Percentiles rank a stretch among this genome's conserved stretches.
Conservation (phyloP, 2,329 filamentous ascomycete species). For the Aspergillus persii region DNA sequence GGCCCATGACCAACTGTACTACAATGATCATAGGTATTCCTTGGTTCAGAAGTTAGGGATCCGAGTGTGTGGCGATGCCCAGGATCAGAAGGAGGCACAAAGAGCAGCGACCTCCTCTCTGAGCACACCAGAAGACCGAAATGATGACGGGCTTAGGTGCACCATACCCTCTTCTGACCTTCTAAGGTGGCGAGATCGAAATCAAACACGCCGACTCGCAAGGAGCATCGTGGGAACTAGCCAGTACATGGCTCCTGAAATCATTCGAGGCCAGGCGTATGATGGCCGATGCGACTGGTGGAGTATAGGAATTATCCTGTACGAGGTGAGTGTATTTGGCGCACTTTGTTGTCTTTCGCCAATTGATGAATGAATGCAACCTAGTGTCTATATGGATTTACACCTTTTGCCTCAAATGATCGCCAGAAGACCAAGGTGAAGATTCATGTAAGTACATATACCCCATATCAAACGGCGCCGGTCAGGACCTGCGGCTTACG, state of each 20-base stretch:
- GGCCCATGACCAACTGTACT: constrained; percentile 86
- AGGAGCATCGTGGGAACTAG: constrained; percentile 90
- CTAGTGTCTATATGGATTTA: constrained; percentile 84
- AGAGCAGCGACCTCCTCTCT: constrained; percentile 22
- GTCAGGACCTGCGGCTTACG: constrained; percentile 2
- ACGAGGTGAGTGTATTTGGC: constrained; percentile 57
- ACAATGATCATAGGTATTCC: constrained; percentile 75
- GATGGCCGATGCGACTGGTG: constrained; percentile 96
- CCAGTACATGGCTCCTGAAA: constrained; percentile 97
- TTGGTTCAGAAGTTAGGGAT: constrained; percentile 76
- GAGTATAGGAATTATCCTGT: constrained; percentile 93
- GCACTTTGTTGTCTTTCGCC: not conserved
- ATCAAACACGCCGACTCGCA: constrained; percentile 69
- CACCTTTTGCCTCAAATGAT: constrained; percentile 81
- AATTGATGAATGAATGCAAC: constrained; percentile 3
- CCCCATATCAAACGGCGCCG: not conserved
- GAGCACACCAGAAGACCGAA: constrained; percentile 22
- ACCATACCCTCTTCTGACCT: constrained; percentile 49
- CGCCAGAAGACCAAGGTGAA: constrained; percentile 81
- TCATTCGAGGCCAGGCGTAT: constrained; percentile 76
- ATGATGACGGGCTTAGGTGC: constrained; percentile 30
- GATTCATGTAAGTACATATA: constrained; percentile 62
- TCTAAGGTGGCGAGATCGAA: constrained; percentile 67
- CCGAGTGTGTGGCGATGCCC: constrained; percentile 67
- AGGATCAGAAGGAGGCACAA: constrained; percentile 61